These are phyloP conservation scores for Lasiosphaeriaceae sp. DNA, from an alignment of 495 filamentous ascomycete species.

Conservation along the genomic window DNA sequence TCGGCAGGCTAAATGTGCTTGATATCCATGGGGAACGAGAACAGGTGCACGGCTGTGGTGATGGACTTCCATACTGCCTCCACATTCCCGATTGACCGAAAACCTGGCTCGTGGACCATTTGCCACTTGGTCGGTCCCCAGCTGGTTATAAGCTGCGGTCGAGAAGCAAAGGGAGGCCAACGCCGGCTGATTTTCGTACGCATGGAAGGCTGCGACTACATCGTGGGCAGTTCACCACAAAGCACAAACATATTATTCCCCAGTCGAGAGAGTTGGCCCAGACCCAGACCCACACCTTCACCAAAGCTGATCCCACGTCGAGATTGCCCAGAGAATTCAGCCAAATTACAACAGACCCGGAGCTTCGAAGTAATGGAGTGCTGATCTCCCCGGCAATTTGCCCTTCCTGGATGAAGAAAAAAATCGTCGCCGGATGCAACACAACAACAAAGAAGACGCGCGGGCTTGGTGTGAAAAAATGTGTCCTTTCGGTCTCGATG, in stretches of 20 bases:
- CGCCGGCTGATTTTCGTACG: constrained; percentile 2
- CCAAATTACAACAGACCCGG: not conserved
- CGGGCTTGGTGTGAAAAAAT: not conserved
- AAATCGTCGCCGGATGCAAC: not conserved
- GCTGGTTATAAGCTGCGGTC: not conserved
- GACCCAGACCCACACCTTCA: not conserved
- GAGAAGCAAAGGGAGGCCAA: not conserved
- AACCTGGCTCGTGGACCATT: constrained; percentile 14
- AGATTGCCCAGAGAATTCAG: constrained; percentile 1
- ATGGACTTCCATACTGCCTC: constrained; percentile 1
- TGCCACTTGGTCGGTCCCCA: not conserved
- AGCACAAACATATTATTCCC: not conserved
- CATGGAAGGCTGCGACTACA: not conserved
- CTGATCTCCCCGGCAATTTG: not conserved
- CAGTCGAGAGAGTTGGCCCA: not conserved
- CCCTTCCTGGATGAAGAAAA: not conserved
- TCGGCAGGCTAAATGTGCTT: constrained; percentile 27
- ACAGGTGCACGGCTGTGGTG: not conserved
- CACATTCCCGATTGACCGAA: constrained; percentile 4
- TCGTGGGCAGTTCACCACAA: not conserved
- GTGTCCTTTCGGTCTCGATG: not conserved
- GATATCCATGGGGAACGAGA: constrained; percentile 1
- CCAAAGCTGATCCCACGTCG: not conserved
- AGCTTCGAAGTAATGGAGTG: not conserved
- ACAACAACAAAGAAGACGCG: not conserved